A percentile compares a stretch with the other conserved stretches of the same genome.
Evolutionary conservation across 2,329 filamentous ascomycete genomes (phyloP).

Genomic region (Neopestalotiopsis clavispora): DNA sequence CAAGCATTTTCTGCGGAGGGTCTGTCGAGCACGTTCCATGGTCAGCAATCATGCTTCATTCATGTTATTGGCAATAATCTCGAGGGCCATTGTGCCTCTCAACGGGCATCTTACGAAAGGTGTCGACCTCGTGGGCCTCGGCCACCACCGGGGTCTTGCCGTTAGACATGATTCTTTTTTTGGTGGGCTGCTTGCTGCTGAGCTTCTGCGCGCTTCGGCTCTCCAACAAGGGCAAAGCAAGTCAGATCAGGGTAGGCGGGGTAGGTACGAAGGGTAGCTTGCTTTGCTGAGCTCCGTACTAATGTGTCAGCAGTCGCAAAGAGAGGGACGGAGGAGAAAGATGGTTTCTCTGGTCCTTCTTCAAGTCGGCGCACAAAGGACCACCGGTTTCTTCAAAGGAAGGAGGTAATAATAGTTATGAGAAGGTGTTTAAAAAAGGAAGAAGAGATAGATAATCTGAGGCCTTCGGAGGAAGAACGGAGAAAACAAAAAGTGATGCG

Average conservation of each 20-base stretch:
- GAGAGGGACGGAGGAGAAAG: neutral
- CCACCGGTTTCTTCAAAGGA: neutral
- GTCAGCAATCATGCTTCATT: slow-evolving; percentile 29
- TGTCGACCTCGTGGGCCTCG: slow-evolving; percentile 79
- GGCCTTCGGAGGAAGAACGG: slow-evolving; percentile 19
- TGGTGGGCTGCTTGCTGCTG: slow-evolving; percentile 22
- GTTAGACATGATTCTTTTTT: slow-evolving; percentile 46
- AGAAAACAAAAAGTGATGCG: slow-evolving; percentile 14
- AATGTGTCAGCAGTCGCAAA: neutral
- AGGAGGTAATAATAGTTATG: neutral
- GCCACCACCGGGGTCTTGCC: slow-evolving; percentile 65
- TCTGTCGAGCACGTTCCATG: slow-evolving; percentile 44
- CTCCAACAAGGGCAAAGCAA: neutral
- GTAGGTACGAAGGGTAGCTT: slow-evolving; percentile 2
- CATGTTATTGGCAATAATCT: slow-evolving; percentile 1
- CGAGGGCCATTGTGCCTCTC: slow-evolving; percentile 35
- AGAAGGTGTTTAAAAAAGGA: neutral
- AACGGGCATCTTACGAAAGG: slow-evolving; percentile 67
- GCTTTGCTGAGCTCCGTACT: neutral
- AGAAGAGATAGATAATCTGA: slow-evolving; percentile 3
- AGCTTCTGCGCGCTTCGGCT: neutral
- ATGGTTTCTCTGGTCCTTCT: neutral
- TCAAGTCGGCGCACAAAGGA: neutral
- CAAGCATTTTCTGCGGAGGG: slow-evolving; percentile 70
- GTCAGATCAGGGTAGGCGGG: slow-evolving; percentile 25